Evolutionary conservation across 331 rosid species (phyloP).

Genomic region (Cydonia oblonga): DNA sequence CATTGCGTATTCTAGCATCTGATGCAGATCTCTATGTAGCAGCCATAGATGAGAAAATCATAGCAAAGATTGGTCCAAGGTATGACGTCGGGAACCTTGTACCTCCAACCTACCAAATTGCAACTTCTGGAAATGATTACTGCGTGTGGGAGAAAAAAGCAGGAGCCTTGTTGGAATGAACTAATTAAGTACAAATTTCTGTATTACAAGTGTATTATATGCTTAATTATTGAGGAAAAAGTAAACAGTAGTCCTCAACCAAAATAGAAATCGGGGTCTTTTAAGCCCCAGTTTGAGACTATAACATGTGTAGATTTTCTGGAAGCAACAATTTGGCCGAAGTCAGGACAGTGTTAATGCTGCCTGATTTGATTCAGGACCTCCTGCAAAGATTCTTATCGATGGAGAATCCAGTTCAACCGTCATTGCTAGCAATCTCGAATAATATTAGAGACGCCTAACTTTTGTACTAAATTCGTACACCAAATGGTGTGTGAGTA

Average conservation of each 20-base stretch:
- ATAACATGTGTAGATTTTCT: neutral
- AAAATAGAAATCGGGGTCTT: neutral
- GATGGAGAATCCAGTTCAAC: neutral
- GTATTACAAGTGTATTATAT: neutral
- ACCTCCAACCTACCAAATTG: constrained; percentile 1
- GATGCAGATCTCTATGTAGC: constrained; percentile 9
- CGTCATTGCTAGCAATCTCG: neutral
- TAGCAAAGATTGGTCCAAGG: constrained; percentile 13
- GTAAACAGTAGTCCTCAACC: neutral
- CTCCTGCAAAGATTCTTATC: neutral
- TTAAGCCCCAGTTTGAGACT: neutral
- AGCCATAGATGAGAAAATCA: constrained; percentile 4
- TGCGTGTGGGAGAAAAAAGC: constrained; percentile 10
- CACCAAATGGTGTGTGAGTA: neutral
- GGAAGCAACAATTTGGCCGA: neutral
- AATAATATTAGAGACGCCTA: neutral
- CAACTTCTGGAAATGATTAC: neutral
- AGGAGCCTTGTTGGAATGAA: neutral
- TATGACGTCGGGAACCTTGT: neutral
- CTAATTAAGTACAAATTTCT: neutral
- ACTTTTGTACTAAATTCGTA: neutral
- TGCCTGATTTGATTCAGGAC: too few relatives aligned
- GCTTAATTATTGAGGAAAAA: neutral
- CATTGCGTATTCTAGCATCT: constrained; percentile 3
- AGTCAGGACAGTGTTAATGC: too few relatives aligned